phyloP scores from a whole-genome alignment of 2,329 filamentous ascomycete genomes.

The Myriosclerotinia scirpicola region DNA sequence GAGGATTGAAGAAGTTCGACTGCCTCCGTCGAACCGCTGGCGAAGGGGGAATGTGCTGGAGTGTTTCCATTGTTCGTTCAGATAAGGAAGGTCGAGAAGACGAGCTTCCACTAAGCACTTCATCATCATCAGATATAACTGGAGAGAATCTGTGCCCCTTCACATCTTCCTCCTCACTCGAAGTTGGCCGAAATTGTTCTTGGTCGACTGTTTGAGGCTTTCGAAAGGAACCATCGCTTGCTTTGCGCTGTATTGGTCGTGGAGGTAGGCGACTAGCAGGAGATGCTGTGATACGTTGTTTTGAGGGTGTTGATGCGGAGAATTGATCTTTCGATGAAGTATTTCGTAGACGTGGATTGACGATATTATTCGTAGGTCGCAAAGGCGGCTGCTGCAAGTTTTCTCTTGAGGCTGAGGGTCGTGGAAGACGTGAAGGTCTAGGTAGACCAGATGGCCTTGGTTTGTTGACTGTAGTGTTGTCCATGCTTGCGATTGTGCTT shows the following conservation, averaged over 20 bases:
- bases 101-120: conserved; percentile 8
- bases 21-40: conserved; percentile 65
- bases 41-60: conserved; percentile 75
- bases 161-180: conserved; percentile 25
- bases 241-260: conserved; percentile 25
- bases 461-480: conserved; percentile 31
- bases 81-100: conserved; percentile 59
- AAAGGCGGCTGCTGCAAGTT: conserved; percentile 44
- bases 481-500: conserved; percentile 32
- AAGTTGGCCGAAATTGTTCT: conserved; percentile 10
- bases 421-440: conserved; percentile 54
- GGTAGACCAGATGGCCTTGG: conserved; percentile 45
- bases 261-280: conserved; percentile 15
- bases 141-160: conserved; percentile 18
- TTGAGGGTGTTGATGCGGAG: conserved; percentile 26
- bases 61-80: conserved; percentile 82
- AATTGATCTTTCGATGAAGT: conserved; percentile 32
- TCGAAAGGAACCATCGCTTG: conserved; percentile 31
- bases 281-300: conserved; percentile 8
- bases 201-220: conserved; percentile 22
- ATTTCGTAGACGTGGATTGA: conserved; percentile 36
- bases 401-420: conserved; percentile 49
- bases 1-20: conserved; percentile 70
- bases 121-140: conserved; percentile 18
- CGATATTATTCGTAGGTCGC: conserved; percentile 23